Base-by-base conservation (phyloP, 257 asterid genomes). In the Linderniella brevidens region DNA sequence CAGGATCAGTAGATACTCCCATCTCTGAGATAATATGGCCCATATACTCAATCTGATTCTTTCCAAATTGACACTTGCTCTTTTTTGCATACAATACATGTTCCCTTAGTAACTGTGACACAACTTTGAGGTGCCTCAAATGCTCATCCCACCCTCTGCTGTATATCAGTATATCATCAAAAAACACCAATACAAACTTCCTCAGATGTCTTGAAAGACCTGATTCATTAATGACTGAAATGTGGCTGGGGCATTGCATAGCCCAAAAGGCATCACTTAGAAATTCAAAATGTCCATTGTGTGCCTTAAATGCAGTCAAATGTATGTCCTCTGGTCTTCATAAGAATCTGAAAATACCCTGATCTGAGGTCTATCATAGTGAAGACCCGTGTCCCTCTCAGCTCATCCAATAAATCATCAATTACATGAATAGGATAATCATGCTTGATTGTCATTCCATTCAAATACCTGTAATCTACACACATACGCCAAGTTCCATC, bases 371-470 rank as follows among this genome's bases (percentile, higher is more conserved):
- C 14, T 3, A 38, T 9, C 8, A 2, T 38, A n/a, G n/a, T 9
- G 43, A 11, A n/a, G 8, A 38, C 3, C 8, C 3, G 18, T 8
- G 48, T 5, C 15, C 48, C 15, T 3, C 8, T n/a, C 5, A 43
- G 17, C 48, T 43, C 48, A 43, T 43, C 48, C 48, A 43, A 16
- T n/a, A 43, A n/a, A 8, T 43, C 48, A 8, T 43, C 48, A n/a
- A 43, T 16, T 13, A 16, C 17, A 9, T 7, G 15, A 43, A 43
- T 43, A 1, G 48, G 48, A 8, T 13, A 43, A 2, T 43, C 17
- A n/a, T 43, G 18, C n/a, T 13, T 43, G 48, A 43, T 1, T 1
- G 48, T 43, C 48, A 43, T 16, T 17, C 10, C 48, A 43, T 43
- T 43, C 5, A 43, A 17, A 13, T n/a, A 14, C 2, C 48, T 9